Conservation (phyloP, 202 grass and related monocot species). For the Carex arenaria region DNA sequence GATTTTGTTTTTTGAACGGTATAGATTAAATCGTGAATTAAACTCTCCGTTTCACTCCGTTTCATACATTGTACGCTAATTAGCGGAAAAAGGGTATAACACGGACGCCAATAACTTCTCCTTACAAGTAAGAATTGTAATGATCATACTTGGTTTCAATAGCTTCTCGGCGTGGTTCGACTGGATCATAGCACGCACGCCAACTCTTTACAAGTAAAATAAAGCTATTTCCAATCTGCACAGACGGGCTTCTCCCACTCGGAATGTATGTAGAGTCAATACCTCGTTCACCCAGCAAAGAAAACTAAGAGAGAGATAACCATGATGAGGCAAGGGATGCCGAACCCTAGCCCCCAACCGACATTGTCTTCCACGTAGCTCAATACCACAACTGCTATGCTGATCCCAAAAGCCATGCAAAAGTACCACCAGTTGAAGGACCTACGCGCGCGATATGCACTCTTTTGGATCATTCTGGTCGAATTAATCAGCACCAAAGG, state of each 20-base stretch:
- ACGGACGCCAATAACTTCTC: too few relatives aligned
- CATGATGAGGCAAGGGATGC: slow-evolving; percentile 34
- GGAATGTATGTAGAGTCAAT: slow-evolving; percentile 34
- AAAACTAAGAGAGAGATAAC: slow-evolving; percentile 24
- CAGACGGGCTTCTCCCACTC: slow-evolving; percentile 11
- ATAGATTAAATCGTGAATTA: too few relatives aligned
- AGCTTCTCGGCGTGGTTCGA: neutral
- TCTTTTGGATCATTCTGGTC: slow-evolving; percentile 34
- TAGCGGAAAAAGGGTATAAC: too few relatives aligned
- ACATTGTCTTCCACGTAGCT: slow-evolving; percentile 48
- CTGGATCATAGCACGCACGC: neutral
- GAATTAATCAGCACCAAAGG: slow-evolving; percentile 54
- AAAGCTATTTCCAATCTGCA: slow-evolving; percentile 11
- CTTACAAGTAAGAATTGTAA: neutral
- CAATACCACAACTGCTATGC: slow-evolving; percentile 8
- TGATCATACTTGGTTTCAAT: neutral
- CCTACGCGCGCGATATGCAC: slow-evolving; percentile 22
- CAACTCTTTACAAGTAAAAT: neutral
- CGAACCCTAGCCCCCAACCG: slow-evolving; percentile 48
- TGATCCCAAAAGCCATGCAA: slow-evolving; percentile 27
- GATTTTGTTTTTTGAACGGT: too few relatives aligned
- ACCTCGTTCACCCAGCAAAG: slow-evolving; percentile 35
- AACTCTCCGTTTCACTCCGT: too few relatives aligned
- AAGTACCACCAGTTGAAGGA: slow-evolving; percentile 79
- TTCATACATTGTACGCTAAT: too few relatives aligned